Conservation (phyloP, 345 rosid species). For the Melaleuca alternifolia region DNA sequence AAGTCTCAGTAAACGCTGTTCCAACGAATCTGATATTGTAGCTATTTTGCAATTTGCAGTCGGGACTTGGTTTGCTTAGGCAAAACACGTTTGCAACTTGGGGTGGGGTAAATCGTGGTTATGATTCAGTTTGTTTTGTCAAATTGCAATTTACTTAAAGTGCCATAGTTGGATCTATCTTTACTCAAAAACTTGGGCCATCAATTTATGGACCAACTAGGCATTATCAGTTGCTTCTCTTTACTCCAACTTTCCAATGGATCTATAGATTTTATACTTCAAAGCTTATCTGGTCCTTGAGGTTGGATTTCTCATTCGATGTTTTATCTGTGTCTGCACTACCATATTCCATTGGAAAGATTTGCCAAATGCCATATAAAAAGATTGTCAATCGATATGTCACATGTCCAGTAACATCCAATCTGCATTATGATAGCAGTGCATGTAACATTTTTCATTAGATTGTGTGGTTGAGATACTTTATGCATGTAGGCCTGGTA, state of each 20-base stretch:
- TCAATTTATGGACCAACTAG: neutral
- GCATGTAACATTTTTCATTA: neutral
- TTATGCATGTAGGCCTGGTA: neutral
- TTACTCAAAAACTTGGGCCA: neutral
- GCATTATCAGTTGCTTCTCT: neutral
- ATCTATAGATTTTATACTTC: neutral
- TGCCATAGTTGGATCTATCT: neutral
- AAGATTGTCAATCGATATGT: neutral
- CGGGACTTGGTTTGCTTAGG: neutral
- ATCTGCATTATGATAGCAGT: neutral
- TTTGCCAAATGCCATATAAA: neutral
- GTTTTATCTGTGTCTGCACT: neutral
- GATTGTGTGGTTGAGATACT: neutral
- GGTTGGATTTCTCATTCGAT: neutral
- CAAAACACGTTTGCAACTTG: neutral
- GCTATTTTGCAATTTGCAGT: neutral
- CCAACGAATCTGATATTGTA: neutral
- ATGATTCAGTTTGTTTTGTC: neutral
- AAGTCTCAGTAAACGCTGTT: neutral
- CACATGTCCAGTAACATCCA: neutral
- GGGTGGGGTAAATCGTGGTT: neutral
- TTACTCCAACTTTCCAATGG: neutral
- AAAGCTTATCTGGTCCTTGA: neutral
- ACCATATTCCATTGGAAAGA: neutral
- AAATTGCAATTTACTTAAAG: neutral